phyloP scores from a whole-genome alignment of 2,329 filamentous ascomycete genomes.

The Erysiphe neolycopersici region DNA sequence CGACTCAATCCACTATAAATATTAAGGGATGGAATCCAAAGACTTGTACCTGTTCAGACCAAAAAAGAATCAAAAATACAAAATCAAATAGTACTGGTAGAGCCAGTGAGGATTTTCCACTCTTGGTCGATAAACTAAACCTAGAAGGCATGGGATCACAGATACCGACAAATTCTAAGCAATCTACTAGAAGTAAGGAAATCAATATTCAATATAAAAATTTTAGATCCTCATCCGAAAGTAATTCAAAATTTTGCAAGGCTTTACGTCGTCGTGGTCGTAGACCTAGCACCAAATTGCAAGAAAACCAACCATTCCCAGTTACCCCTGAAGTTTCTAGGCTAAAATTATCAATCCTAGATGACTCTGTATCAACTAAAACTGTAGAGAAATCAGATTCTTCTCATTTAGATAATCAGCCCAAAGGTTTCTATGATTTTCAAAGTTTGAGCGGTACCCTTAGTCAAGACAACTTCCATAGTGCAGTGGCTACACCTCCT shows the following conservation, averaged over 20 bases:
- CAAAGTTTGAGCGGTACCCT: constrained; percentile 5
- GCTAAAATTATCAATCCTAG: not conserved
- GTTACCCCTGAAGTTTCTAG: constrained; percentile 30
- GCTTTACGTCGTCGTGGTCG: not conserved
- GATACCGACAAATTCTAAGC: not conserved
- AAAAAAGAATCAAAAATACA: not conserved
- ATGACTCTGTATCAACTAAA: not conserved
- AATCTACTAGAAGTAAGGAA: not conserved
- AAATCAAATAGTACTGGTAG: not conserved
- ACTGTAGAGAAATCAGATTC: not conserved
- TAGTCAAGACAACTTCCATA: constrained; percentile 26
- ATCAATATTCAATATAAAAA: not conserved
- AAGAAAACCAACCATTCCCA: constrained; percentile 15
- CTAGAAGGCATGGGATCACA: not conserved
- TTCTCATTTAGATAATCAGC: constrained; percentile 17
- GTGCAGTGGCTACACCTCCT: constrained; percentile 45
- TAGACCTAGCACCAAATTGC: constrained; percentile 7
- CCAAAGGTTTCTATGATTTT: constrained; percentile 10
- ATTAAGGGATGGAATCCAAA: not conserved
- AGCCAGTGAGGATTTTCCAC: not conserved
- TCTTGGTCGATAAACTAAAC: not conserved
- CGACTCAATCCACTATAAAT: not conserved
- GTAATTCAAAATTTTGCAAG: not conserved
- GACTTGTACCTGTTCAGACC: not conserved
- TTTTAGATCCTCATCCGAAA: not conserved